phyloP scores from a whole-genome alignment of 441 rosid genomes.

The Arabidopsis lyrata region DNA sequence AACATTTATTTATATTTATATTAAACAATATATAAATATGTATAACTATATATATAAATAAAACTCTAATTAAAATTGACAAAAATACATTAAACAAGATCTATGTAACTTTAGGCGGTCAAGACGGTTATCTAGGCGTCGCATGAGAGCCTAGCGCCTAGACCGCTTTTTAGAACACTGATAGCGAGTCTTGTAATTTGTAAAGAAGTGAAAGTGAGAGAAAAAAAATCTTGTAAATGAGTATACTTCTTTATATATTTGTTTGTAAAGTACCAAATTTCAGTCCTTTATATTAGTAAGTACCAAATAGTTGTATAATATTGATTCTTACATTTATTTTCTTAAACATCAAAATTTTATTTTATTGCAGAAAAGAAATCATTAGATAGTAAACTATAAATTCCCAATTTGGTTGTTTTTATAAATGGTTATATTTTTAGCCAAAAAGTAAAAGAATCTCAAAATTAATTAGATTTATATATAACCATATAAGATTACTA shows the following conservation, averaged over 20 bases:
- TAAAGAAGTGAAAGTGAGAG: background rate
- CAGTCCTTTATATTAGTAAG: background rate
- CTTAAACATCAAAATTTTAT: background rate
- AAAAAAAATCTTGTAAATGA: background rate
- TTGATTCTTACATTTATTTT: background rate
- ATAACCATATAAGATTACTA: background rate
- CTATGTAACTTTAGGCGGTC: no score
- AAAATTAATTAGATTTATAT: background rate
- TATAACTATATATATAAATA: no score
- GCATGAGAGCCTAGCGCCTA: no score
- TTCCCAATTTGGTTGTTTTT: background rate
- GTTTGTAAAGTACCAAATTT: background rate
- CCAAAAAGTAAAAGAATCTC: background rate
- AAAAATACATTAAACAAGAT: no score
- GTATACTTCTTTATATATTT: background rate
- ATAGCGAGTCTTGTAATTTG: background rate
- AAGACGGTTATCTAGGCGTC: no score
- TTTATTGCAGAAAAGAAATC: background rate
- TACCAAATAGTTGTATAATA: background rate
- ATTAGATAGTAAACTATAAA: background rate
- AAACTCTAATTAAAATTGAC: no score
- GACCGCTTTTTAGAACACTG: no score
- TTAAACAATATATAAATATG: no score
- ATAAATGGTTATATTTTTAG: background rate
- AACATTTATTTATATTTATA: no score